A percentile compares a stretch with the other conserved stretches of the same genome.
These are phyloP conservation scores for Cercospora nicotianae DNA, from an alignment of 2,329 filamentous ascomycete species.

Conservation along the genomic window DNA sequence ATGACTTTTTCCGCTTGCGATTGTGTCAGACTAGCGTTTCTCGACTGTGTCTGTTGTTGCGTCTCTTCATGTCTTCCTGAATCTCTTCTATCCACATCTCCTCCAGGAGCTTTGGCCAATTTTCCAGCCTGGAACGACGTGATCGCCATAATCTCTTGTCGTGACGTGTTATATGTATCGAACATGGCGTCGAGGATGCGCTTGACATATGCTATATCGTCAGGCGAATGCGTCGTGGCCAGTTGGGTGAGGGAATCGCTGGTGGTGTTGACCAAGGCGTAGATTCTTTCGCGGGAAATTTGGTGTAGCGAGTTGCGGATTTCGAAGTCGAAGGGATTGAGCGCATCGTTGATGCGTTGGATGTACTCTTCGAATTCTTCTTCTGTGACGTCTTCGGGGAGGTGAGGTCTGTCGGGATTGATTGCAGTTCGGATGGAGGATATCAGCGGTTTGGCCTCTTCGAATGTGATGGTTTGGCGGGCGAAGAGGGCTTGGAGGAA, in stretches of 20 bases:
- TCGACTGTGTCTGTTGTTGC: slow-evolving; percentile 22
- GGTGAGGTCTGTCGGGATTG: slow-evolving; percentile 49
- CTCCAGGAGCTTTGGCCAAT: slow-evolving; percentile 52
- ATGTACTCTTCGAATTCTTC: slow-evolving; percentile 70
- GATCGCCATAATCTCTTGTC: slow-evolving; percentile 81
- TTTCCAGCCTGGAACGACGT: slow-evolving; percentile 76
- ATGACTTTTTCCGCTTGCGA: slow-evolving; percentile 75
- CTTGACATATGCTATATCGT: slow-evolving; percentile 89
- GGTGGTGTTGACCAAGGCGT: slow-evolving; percentile 82
- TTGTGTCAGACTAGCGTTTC: slow-evolving; percentile 61
- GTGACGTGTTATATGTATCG: slow-evolving; percentile 75
- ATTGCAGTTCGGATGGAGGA: slow-evolving; percentile 70
- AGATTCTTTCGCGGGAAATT: slow-evolving; percentile 60
- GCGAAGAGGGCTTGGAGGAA: slow-evolving; percentile 89
- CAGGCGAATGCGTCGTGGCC: slow-evolving; percentile 74
- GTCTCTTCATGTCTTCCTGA: slow-evolving; percentile 24
- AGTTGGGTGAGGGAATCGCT: slow-evolving; percentile 84
- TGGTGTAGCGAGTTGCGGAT: slow-evolving; percentile 76
- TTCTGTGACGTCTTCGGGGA: slow-evolving; percentile 64
- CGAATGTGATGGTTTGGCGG: slow-evolving; percentile 72
- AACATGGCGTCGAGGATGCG: slow-evolving; percentile 89
- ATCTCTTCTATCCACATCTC: slow-evolving; percentile 36
- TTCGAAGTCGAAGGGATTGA: slow-evolving; percentile 82
- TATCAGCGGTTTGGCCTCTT: slow-evolving; percentile 70
- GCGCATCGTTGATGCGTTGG: slow-evolving; percentile 65